Base-by-base conservation (phyloP, 2,329 filamentous ascomycete species). In the Colletotrichum sp. region DNA sequence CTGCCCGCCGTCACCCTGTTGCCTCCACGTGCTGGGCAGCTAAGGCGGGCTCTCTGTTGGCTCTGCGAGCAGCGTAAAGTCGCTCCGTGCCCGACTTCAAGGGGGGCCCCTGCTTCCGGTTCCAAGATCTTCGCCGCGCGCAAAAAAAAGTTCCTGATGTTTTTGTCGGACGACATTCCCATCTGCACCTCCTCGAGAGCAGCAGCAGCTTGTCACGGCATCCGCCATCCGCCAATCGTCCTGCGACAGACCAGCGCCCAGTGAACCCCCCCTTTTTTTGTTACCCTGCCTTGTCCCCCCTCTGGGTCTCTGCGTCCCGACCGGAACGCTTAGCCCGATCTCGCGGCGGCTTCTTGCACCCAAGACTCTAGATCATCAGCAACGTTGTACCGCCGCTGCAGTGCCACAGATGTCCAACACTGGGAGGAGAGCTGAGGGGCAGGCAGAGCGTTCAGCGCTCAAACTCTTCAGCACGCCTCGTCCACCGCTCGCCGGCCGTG, bases 61-160 rank as follows among this genome's bases (percentile, higher is more conserved):
- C 72, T 67, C 44, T 59, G n/a, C 44, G 10, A 13, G 59, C 65
- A 52, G 13, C 22, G 22, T 72, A 24, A 52, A 55, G 63, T 72
- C 62, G 62, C 68, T 75, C 72, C 44, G 55, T 72, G 39, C 57
- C 55, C 57, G 55, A 72, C 68, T 68, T 26, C 72, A 62, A 34
- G 68, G 68, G 52, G 52, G 12, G 6, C 52, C 52, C 72, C 63
- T 71, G 68, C 30, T n/a, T 8, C 24, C 13, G 52, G 62, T 67
- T 75, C 68, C 63, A 72, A 67, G 68, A 72, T 72, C 62, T 72
- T 72, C 72, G 68, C 57, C 34, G 71, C 63, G 73, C 64, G 39
- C 44, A 66, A 39, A 69, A 62, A 68, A 68, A 76, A 76, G 57
- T 59, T 60, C 70, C 70, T 75, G 68, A 75, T 75, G 68, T 67